Percentiles rank a stretch among this genome's conserved stretches.
Evolutionary conservation across 306 rosid species (phyloP).

Genomic region (Quillaja saponaria): DNA sequence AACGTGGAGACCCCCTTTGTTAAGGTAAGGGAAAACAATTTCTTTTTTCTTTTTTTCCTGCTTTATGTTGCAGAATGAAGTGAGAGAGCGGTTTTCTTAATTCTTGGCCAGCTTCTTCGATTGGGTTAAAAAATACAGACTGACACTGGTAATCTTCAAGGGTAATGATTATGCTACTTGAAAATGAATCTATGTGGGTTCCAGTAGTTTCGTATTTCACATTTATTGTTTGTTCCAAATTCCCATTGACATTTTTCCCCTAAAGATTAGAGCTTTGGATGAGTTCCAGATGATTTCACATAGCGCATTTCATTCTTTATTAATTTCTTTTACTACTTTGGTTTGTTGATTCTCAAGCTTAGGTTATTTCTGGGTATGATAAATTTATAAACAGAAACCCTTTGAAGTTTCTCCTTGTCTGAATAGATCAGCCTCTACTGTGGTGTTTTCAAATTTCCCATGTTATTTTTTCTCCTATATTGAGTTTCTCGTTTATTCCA

Average conservation of each 20-base stretch:
- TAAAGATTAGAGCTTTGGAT: not conserved
- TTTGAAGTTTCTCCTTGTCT: constrained; percentile 12
- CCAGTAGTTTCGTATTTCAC: not conserved
- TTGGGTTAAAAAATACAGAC: not conserved
- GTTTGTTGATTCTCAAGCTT: not conserved
- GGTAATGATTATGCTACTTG: not conserved
- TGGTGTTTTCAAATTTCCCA: not conserved
- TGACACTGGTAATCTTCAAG: too few species aligned
- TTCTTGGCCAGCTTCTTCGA: too few species aligned
- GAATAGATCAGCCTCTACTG: not conserved
- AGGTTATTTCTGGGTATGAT: not conserved
- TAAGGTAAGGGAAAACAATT: too few species aligned
- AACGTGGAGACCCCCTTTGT: too few species aligned
- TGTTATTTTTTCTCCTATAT: too few species aligned
- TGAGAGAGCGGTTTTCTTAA: not conserved
- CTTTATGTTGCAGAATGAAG: constrained; percentile 35
- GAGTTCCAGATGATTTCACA: too few species aligned
- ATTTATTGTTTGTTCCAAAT: not conserved
- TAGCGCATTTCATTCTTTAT: not conserved
- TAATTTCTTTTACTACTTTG: not conserved
- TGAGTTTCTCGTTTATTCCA: too few species aligned
- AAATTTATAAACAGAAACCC: not conserved
- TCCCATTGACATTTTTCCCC: not conserved
- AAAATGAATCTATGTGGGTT: too few species aligned
- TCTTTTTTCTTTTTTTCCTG: too few species aligned